Evolutionary conservation across 257 asterid species (phyloP), one percentile per base, ranked within the genome.

Genomic region (Solanum okadae): DNA sequence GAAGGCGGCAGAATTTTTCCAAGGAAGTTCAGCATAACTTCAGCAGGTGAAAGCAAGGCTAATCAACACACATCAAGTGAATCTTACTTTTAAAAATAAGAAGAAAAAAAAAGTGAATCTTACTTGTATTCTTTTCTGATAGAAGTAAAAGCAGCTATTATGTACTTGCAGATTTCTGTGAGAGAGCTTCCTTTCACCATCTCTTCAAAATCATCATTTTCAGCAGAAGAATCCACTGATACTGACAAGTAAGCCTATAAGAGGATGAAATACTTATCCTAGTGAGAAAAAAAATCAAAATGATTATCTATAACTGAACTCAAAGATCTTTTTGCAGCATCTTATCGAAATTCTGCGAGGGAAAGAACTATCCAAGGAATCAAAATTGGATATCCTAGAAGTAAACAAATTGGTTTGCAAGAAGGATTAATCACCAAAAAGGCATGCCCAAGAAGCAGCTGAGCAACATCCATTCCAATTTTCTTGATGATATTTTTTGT

Each of bases 361-460:
- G 70, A 82, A 81, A 49, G 31, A 29, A 20, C 44, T 49, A 82
- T 20, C 34, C 70, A 29, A 82, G 70, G 70, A 82, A 49, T 29
- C 70, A 49, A 49, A 79, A 82, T 44, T 27, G 40, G 40, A 79
- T 27, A 79, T 79, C 83, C 18, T 75, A 75, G 83, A 75, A 10
- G 27, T 22, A 46, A 18, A 82, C 6, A 20, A 56, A 2, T 29
- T 5, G 22, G 70, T 29, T 82, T 31, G 86, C 29, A 25, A 86
- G 83, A 25, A 89, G 84, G 61, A 49, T 83, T 13, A 88, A 73
- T 89, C 89, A 96, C 99, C 97, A 94, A 94, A 91, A 95, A 96
- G 89, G 91, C 98, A 90, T 93, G 90, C 56, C 98, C 95, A 91
- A 96, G 88, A 79, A 96, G 96, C 92, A 94, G 91, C 84, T 95